These are phyloP conservation scores for Hypoxylon perforatum DNA, from an alignment of 495 filamentous ascomycete species.

Conservation along the genomic window DNA sequence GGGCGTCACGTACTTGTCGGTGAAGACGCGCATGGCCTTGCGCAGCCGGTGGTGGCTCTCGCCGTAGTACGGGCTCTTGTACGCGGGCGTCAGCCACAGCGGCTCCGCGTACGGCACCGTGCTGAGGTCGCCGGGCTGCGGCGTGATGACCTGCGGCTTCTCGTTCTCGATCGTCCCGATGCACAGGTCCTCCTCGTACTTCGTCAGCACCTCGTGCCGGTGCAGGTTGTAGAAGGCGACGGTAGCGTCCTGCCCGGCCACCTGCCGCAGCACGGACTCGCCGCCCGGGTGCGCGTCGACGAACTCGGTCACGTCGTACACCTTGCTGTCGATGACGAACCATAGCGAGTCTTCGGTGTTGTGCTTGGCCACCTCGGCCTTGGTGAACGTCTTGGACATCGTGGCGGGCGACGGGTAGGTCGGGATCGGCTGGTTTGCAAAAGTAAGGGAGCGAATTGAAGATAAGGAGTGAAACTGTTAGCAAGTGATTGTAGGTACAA, in stretches of 20 bases:
- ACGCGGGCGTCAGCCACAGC: constrained; percentile 80
- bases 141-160: constrained; percentile 77
- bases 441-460: neutral
- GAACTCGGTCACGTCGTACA: constrained; percentile 94
- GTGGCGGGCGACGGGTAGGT: constrained; percentile 1
- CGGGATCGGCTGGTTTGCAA: neutral
- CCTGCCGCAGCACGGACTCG: constrained; percentile 82
- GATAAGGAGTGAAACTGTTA: neutral
- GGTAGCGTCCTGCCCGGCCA: constrained; percentile 87
- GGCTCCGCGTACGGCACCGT: constrained; percentile 84
- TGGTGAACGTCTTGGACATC: constrained; percentile 68
- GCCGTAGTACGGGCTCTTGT: constrained; percentile 85
- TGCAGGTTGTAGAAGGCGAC: constrained; percentile 93
- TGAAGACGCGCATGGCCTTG: constrained; percentile 78
- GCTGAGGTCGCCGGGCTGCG: constrained; percentile 75
- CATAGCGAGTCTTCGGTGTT: constrained; percentile 81
- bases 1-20: constrained; percentile 73
- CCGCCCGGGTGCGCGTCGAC: constrained; percentile 92
- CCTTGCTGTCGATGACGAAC: constrained; percentile 89
- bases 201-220: constrained; percentile 85
- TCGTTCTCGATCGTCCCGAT: constrained; percentile 81
- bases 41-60: constrained; percentile 78
- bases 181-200: constrained; percentile 75
- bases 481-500: constrained; percentile 2
- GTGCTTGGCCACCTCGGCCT: constrained; percentile 81